Conservation (phyloP, 2,329 filamentous ascomycete species). For the Neophaeococcomyces aloes region DNA sequence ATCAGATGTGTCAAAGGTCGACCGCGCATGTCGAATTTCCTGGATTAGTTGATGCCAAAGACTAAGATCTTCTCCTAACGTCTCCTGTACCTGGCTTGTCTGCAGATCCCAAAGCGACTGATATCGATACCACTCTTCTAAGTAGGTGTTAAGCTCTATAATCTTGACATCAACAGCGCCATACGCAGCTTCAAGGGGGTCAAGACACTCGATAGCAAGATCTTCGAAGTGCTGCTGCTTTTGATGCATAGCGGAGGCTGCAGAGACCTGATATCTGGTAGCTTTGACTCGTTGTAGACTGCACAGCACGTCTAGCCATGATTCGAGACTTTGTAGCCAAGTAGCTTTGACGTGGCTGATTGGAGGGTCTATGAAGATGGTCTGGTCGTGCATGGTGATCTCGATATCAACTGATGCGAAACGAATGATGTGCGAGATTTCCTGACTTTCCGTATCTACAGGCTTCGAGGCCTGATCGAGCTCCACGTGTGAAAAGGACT, state of each 20-base stretch:
- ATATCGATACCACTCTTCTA: conserved; percentile 97
- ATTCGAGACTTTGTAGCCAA: conserved; percentile 86
- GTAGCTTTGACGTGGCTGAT: conserved; percentile 82
- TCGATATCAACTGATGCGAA: conserved; percentile 62
- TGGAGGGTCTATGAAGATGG: conserved; percentile 91
- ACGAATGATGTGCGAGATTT: conserved; percentile 27
- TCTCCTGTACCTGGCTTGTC: conserved; percentile 87
- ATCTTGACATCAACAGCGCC: conserved; percentile 73
- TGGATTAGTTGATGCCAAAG: conserved; percentile 93
- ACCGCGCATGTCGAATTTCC: conserved; percentile 87
- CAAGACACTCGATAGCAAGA: conserved; percentile 71
- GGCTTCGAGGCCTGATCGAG: conserved; percentile 19
- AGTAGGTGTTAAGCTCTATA: conserved; percentile 67
- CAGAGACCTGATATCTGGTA: conserved; percentile 83
- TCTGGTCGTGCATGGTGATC: conserved; percentile 94
- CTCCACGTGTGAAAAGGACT: conserved; percentile 58
- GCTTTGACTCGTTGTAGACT: conserved; percentile 91
- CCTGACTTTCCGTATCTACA: conserved; percentile 15
- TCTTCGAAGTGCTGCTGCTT: conserved; percentile 68
- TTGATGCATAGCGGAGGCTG: conserved; percentile 49
- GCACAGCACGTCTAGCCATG: conserved; percentile 88
- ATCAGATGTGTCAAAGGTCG: conserved; percentile 95
- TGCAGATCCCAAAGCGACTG: conserved; percentile 97
- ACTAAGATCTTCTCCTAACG: conserved; percentile 79
- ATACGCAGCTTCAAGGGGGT: conserved; percentile 70